Evolutionary conservation across 306 rosid species (phyloP).

Genomic region (Argentina anserina): DNA sequence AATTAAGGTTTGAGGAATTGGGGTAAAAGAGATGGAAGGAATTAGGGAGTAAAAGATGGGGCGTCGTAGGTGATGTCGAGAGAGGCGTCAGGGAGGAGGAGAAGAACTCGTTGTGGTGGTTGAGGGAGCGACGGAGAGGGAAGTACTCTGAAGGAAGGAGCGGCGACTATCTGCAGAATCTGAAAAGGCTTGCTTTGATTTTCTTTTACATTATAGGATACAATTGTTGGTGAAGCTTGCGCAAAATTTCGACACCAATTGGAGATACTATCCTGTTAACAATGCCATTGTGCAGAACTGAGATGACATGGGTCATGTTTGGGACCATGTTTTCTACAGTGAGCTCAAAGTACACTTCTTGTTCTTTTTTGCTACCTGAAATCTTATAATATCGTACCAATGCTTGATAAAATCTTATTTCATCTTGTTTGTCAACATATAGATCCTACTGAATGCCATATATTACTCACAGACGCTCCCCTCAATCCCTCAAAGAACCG

Average conservation of each 20-base stretch:
- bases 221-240: slow-evolving; percentile 88
- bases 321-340: slow-evolving; percentile 95
- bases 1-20: no score
- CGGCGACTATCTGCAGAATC: no score
- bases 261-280: slow-evolving; percentile 90
- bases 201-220: slow-evolving; percentile 41
- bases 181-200: neutral
- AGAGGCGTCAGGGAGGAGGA: no score
- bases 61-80: no score
- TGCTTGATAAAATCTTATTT: no score
- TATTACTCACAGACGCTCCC: slow-evolving; percentile 94
- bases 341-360: slow-evolving; percentile 62
- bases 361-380: neutral
- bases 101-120: no score
- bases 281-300: slow-evolving; percentile 95
- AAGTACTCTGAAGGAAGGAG: no score
- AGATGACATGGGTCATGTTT: slow-evolving; percentile 95
- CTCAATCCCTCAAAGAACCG: slow-evolving; percentile 97
- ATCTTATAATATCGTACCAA: neutral
- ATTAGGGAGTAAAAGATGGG: no score
- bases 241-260: slow-evolving; percentile 91
- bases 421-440: slow-evolving; percentile 42
- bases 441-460: slow-evolving; percentile 85
- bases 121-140: no score
- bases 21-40: no score